phyloP scores from a whole-genome alignment of 331 rosid genomes.

The Arachis monticola region DNA sequence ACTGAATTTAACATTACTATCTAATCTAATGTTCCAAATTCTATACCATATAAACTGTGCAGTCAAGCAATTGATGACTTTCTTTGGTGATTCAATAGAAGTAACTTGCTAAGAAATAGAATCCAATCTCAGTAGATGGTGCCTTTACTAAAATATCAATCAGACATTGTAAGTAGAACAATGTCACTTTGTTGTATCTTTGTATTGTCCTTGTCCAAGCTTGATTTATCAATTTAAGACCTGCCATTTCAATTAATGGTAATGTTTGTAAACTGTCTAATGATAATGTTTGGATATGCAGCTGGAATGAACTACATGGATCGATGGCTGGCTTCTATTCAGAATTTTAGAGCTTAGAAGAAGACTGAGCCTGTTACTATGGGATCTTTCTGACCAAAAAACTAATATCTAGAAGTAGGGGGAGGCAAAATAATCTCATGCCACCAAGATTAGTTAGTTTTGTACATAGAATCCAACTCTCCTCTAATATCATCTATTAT shows the following conservation, averaged over 20 bases:
- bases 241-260: too few relatives aligned
- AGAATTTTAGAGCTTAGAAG: slow-evolving; percentile 54
- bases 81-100: not conserved
- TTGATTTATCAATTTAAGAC: too few relatives aligned
- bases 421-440: slow-evolving; percentile 41
- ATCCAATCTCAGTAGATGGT: not conserved
- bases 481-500: slow-evolving; percentile 17
- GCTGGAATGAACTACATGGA: slow-evolving; percentile 70
- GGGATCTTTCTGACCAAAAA: slow-evolving; percentile 43
- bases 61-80: not conserved
- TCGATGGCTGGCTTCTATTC: slow-evolving; percentile 72
- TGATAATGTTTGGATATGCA: slow-evolving; percentile 48
- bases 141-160: not conserved
- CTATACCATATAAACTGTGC: slow-evolving; percentile 4
- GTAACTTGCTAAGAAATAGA: not conserved
- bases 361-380: slow-evolving; percentile 2
- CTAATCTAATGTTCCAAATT: slow-evolving; percentile 9
- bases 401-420: slow-evolving; percentile 30
- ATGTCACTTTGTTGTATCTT: slow-evolving; percentile 1
- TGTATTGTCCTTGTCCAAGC: too few relatives aligned
- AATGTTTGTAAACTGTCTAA: too few relatives aligned
- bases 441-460: slow-evolving; percentile 33
- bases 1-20: slow-evolving; percentile 2
- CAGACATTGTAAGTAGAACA: slow-evolving; percentile 20
- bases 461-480: slow-evolving; percentile 42